Conservation (phyloP, 345 rosid species). For the Bretschneidera sinensis region DNA sequence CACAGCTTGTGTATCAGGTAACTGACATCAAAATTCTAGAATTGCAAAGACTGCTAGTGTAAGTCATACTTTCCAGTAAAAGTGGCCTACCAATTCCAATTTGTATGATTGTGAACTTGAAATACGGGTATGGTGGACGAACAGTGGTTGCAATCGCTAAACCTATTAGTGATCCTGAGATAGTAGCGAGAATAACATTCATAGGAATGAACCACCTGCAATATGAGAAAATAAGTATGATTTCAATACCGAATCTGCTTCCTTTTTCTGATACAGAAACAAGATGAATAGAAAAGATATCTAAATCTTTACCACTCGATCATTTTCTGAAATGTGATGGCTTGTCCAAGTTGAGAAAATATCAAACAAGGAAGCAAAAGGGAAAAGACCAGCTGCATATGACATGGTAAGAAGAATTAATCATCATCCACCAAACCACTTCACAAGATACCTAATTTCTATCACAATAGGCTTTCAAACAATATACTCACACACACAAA, state of each 20-base stretch:
- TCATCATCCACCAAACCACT: not conserved
- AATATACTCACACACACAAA: not conserved
- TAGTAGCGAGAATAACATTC: constrained; percentile 68
- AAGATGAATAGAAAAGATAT: not conserved
- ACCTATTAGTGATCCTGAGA: constrained; percentile 82
- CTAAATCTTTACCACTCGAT: constrained; percentile 64
- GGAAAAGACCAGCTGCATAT: constrained; percentile 83
- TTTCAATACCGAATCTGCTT: not conserved
- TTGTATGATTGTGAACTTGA: constrained; percentile 85
- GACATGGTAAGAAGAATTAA: not conserved
- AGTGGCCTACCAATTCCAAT: constrained; percentile 91
- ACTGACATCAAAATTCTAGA: no score
- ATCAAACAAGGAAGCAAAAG: constrained; percentile 97
- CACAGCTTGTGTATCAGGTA: no score
- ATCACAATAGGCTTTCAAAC: no score
- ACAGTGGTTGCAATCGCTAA: constrained; percentile 51
- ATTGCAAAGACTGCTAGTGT: no score
- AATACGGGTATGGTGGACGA: constrained; percentile 92
- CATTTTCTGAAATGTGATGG: constrained; percentile 80
- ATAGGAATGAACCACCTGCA: constrained; percentile 98
- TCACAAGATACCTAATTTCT: no score
- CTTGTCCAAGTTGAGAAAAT: constrained; percentile 97
- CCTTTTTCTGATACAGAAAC: not conserved
- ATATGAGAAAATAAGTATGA: constrained; percentile 5
- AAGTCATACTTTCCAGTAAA: no score